phyloP scores from a whole-genome alignment of 345 rosid genomes.

The Abelmoschus esculentus region DNA sequence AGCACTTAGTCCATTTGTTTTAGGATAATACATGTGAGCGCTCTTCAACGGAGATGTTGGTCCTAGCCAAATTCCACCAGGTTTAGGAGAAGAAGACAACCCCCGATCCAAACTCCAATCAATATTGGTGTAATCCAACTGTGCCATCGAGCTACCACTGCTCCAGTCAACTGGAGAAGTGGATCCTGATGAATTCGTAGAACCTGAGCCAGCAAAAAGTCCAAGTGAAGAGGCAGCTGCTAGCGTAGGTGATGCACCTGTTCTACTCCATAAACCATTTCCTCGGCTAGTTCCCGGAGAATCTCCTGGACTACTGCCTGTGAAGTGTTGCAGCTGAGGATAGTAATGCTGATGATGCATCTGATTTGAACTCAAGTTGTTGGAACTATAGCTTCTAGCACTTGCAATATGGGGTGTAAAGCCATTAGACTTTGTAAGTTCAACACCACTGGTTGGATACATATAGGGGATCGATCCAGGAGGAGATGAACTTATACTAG shows the following conservation, averaged over 20 bases:
- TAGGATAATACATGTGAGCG: constrained; percentile 29
- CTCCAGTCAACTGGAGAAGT: background rate
- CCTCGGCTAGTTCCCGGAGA: background rate
- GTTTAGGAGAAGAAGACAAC: constrained; percentile 2
- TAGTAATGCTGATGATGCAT: constrained; percentile 47
- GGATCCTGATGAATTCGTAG: background rate
- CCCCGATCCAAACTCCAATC: background rate
- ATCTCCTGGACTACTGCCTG: background rate
- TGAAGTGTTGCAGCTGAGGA: constrained; percentile 37
- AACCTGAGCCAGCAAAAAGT: background rate
- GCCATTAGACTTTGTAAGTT: constrained; percentile 50
- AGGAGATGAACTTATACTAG: constrained; percentile 40
- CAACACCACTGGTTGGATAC: constrained; percentile 42
- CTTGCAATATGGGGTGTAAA: constrained; percentile 37
- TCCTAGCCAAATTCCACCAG: constrained; percentile 39
- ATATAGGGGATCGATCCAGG: constrained; percentile 38
- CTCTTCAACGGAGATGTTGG: constrained; percentile 29
- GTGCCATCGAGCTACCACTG: background rate
- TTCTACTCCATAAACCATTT: background rate
- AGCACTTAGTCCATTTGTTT: constrained; percentile 26
- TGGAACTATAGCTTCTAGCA: constrained; percentile 35
- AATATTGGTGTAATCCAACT: background rate
- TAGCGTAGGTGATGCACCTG: background rate
- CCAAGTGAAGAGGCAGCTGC: background rate
- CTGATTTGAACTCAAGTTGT: constrained; percentile 38